Evolutionary conservation across 2,329 filamentous ascomycete genomes (phyloP), one percentile per base, ranked within the genome.

Genomic region (Neurospora crassa): DNA sequence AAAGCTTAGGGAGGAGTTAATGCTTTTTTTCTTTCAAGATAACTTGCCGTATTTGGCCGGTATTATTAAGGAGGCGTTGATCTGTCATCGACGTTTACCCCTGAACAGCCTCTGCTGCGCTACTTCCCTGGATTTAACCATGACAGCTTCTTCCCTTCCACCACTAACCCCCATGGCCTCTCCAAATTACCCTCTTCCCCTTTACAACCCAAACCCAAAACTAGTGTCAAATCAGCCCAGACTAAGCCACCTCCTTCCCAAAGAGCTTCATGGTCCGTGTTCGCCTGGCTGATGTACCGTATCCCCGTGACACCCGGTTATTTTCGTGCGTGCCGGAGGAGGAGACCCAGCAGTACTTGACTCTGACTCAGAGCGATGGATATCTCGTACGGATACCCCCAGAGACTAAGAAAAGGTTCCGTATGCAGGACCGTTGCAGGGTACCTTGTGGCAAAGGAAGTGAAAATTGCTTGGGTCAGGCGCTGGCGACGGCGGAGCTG

Each of bases 321-420:
- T 37, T 37, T 8, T 37, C 29, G 29, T 29, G 29, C 29, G 29
- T 29, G 29, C 29, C 4, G 29, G 29, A 29, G 7, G 34, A 37
- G 3, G 11, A 20, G 68, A 79, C 7, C 75, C 81, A 0, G 72
- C 29, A 29, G 3, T 29, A 5, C 5, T 74, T 11, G 76, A 68
- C 16, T 83, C 83, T 71, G 75, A 78, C 24, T 81, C 81, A 0
- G 73, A 75, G 16, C 78, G 81, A 20, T 83, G 81, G 81, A 70
- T 72, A 68, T 24, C 8, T 5, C 41, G 18, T 8, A 10, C 3
- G 2, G 10, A 4, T 6, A 53, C 18, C n/a, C 3, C 6, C 40
- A 3, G n/a, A n/a, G 4, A 14, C 1, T 18, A 40, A 12, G 68
- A 72, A 5, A 29, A 8, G 3, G 18, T 72, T 10, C 70, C 70